Evolutionary conservation across 768 basidiomycete genomes (phyloP).

Genomic region (Boletus bicolor): DNA sequence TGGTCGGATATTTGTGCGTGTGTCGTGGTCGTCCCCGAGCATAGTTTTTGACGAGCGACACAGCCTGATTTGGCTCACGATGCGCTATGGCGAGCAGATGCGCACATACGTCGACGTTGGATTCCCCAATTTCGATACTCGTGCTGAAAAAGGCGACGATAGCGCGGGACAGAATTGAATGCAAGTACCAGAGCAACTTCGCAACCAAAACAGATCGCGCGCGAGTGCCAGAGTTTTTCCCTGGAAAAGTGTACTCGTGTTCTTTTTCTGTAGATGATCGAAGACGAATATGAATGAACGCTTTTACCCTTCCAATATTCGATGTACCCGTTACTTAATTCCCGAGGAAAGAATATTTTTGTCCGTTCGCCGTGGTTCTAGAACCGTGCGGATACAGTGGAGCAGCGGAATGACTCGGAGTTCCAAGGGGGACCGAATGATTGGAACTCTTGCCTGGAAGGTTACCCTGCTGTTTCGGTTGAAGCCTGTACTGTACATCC

Average conservation of each 20-base stretch:
- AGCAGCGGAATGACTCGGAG: not conserved
- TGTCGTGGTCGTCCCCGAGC: not conserved
- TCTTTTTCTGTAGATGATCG: not conserved
- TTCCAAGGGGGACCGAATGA: not conserved
- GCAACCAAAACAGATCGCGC: not conserved
- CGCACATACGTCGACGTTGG: constrained; percentile 56
- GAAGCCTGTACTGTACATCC: not conserved
- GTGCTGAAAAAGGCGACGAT: not conserved
- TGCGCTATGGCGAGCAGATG: constrained; percentile 55
- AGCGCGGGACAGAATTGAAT: not conserved
- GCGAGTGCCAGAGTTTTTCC: too few relatives aligned
- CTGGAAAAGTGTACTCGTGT: not conserved
- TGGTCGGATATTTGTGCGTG: constrained; percentile 54
- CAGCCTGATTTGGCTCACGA: constrained; percentile 51
- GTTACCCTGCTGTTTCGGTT: not conserved
- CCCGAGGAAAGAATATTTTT: too few relatives aligned
- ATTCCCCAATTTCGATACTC: constrained; percentile 36
- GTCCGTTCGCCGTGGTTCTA: not conserved
- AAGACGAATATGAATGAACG: not conserved
- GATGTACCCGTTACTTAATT: too few relatives aligned
- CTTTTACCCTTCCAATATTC: not conserved
- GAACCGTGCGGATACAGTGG: not conserved
- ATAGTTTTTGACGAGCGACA: not conserved
- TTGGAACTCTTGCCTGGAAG: not conserved
- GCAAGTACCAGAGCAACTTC: not conserved